Base-by-base conservation (phyloP, 305 asterid genomes). In the Fraxinus velutina region DNA sequence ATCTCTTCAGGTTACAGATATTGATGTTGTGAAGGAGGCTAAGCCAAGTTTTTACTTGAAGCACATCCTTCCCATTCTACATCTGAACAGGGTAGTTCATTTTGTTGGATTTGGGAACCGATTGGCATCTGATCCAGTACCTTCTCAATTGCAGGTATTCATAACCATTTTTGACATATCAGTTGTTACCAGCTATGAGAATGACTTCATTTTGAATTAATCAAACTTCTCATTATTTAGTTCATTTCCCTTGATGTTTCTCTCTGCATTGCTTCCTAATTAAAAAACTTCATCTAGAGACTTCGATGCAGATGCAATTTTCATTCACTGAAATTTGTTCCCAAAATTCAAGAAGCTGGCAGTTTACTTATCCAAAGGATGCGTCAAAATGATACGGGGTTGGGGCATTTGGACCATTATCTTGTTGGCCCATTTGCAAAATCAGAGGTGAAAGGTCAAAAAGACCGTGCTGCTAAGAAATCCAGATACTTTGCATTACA, bases 231-330 rank as follows among this genome's bases (percentile, higher is more conserved):
- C 74, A 33, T 10, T 78, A 21, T 81, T 80, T 71, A 60, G 71
- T 71, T 75, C 44, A 47, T 80, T 73, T 80, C 83, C 22, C 62
- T 83, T 79, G 52, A 47, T 80, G 81, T 79, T 77, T 78, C 64
- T 57, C 82, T 83, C 82, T 75, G 80, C 86, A 80, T 86, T 88
- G 85, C 87, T 88, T 87, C 95, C 96, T 94, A 90, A 96, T 89
- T 89, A 81, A 82, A 86, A 91, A 85, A 88, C 92, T 89, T 90
- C 97, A 90, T 93, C 93, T 92, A 96, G 99, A 94, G 90, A 88
- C 98, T 96, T 85, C 98, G 99, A 86, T 96, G 99, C 98, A 93
- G 98, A 92, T 96, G 98, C 88, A 94, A 96, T 88, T 96, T 94
- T 85, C 96, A 93, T 84, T 95, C 97, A 9, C 91, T 96, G 89